phyloP scores from a whole-genome alignment of 169 alveolate genomes.

The Nephromyces sp. region DNA sequence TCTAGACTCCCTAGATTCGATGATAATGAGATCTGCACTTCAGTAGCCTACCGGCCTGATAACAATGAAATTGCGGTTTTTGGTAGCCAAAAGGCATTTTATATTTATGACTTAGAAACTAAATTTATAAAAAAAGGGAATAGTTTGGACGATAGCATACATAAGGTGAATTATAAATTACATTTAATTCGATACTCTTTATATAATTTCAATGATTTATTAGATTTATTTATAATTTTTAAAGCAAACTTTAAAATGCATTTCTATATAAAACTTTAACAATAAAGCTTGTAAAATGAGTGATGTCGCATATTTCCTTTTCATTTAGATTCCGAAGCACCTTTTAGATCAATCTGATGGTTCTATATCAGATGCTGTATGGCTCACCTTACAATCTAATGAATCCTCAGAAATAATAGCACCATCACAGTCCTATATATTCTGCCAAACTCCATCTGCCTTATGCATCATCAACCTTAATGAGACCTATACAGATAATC shows the following conservation, averaged over 20 bases:
- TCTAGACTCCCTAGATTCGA: background rate
- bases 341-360: background rate
- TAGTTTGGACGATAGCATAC: too few relatives aligned
- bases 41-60: background rate
- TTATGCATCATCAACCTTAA: background rate
- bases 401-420: background rate
- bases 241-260: too few relatives aligned
- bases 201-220: too few relatives aligned
- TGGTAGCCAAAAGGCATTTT: background rate
- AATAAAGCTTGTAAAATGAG: too few relatives aligned
- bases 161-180: too few relatives aligned
- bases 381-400: background rate
- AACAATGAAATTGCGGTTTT: background rate
- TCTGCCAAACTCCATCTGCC: background rate
- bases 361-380: background rate
- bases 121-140: too few relatives aligned
- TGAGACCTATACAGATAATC: background rate
- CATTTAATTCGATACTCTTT: too few relatives aligned
- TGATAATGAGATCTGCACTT: background rate
- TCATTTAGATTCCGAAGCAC: background rate
- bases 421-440: background rate
- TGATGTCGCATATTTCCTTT: too few relatives aligned
- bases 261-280: too few relatives aligned
- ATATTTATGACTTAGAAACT: background rate
- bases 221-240: too few relatives aligned